phyloP scores from a whole-genome alignment of 2,329 filamentous ascomycete species.

The Sphaerulina musiva region DNA sequence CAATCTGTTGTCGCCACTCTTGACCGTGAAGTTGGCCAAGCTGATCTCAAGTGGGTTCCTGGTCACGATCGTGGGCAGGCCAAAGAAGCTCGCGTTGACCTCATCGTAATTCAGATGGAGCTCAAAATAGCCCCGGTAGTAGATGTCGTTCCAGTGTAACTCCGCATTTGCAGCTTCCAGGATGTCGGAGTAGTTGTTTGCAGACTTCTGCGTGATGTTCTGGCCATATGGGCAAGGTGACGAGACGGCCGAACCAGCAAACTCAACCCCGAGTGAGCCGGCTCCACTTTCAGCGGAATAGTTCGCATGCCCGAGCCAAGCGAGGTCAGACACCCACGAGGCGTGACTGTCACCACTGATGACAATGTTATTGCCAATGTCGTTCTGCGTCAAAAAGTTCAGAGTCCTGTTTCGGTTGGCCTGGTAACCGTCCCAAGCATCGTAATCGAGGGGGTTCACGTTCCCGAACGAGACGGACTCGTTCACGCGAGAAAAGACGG shows the following conservation, averaged over 20 bases:
- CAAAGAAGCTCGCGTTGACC: constrained; percentile 60
- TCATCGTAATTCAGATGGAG: constrained; percentile 52
- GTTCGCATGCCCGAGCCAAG: constrained; percentile 38
- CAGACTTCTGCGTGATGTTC: constrained; percentile 49
- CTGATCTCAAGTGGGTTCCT: constrained; percentile 59
- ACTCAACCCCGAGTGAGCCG: constrained; percentile 44
- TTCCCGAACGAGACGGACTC: constrained; percentile 41
- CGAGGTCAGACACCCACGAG: constrained; percentile 49
- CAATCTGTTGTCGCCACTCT: constrained; percentile 55
- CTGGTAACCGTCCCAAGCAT: constrained; percentile 60
- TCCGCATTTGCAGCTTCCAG: constrained; percentile 52
- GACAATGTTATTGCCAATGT: constrained; percentile 67
- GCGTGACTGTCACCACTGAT: constrained; percentile 64
- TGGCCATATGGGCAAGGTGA: constrained; percentile 55
- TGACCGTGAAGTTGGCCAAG: constrained; percentile 64
- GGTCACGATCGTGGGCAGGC: constrained; percentile 52
- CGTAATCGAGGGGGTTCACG: constrained; percentile 46
- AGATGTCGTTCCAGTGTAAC: constrained; percentile 66
- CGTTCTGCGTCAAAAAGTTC: constrained; percentile 58
- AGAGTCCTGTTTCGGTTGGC: constrained; percentile 67
- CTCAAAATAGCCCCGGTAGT: constrained; percentile 68
- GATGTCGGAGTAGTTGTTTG: constrained; percentile 44
- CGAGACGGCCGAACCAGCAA: constrained; percentile 60
- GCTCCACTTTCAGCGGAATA: constrained; percentile 38
- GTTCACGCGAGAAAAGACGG: constrained; percentile 58